A percentile compares a stretch with the other conserved stretches of the same genome.
phyloP scores from a whole-genome alignment of 306 rosid species.

The Lathyrus tuberosus region DNA sequence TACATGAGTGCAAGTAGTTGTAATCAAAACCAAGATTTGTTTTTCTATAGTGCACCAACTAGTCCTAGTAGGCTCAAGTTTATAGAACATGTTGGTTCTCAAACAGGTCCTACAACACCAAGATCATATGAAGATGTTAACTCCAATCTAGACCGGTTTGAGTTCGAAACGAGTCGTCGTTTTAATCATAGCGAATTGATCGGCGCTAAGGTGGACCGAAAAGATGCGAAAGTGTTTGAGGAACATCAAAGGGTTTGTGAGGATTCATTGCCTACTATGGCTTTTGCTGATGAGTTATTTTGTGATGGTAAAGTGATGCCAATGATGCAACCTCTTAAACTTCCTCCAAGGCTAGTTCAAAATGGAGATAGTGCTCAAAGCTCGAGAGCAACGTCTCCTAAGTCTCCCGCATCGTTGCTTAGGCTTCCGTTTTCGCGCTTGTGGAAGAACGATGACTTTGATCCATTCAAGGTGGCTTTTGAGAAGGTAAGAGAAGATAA shows the following conservation, averaged over 20 bases:
- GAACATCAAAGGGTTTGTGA: conserved; percentile 25
- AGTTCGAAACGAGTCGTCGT: conserved; percentile 62
- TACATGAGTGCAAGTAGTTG: conserved; percentile 44
- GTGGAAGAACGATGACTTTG: conserved; percentile 86
- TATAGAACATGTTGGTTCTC: conserved; percentile 36
- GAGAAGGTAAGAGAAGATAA: conserved; percentile 60
- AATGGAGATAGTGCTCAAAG: conserved; percentile 36
- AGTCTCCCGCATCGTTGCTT: conserved; percentile 50
- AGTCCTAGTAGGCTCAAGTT: conserved; percentile 56
- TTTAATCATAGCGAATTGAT: conserved; percentile 36
- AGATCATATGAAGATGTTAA: conserved; percentile 50
- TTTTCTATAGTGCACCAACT: conserved; percentile 70
- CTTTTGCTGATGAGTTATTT: conserved; percentile 85
- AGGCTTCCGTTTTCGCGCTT: conserved; percentile 45
- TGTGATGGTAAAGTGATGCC: conserved; percentile 77
- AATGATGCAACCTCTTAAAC: conserved; percentile 63
- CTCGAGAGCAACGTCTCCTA: conserved; percentile 42
- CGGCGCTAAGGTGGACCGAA: conserved; percentile 16
- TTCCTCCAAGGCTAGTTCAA: conserved; percentile 72
- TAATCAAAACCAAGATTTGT: conserved; percentile 43
- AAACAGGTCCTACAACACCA: conserved; percentile 49
- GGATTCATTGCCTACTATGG: conserved; percentile 55
- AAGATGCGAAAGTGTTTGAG: conserved; percentile 3
- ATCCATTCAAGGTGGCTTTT: conserved; percentile 80
- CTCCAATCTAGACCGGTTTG: conserved; percentile 55